Evolutionary conservation across 441 rosid species (phyloP).

Genomic region (Gossypium trilobum): DNA sequence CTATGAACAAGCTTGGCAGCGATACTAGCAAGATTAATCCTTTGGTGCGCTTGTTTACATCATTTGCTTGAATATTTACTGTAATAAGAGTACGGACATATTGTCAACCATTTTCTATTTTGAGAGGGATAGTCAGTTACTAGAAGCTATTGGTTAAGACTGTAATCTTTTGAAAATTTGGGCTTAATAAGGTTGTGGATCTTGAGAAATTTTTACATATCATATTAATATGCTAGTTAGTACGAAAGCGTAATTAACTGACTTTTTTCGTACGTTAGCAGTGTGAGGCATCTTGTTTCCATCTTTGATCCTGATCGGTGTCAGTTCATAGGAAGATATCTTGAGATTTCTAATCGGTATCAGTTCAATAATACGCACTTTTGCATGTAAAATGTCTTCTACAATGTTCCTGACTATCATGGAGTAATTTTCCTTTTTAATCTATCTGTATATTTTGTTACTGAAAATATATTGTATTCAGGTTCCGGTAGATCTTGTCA

Average conservation of each 20-base stretch:
- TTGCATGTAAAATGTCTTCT: background rate
- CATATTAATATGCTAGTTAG: background rate
- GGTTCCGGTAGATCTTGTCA: constrained; percentile 98
- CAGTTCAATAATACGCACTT: background rate
- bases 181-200: background rate
- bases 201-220: background rate
- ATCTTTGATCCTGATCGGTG: background rate
- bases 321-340: background rate
- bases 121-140: background rate
- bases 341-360: background rate
- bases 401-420: background rate
- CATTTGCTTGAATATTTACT: background rate
- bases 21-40: constrained; percentile 95
- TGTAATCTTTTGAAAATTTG: background rate
- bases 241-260: background rate
- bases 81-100: background rate
- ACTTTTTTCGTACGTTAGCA: background rate
- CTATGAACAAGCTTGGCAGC: constrained; percentile 83
- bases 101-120: background rate
- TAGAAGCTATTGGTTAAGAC: background rate
- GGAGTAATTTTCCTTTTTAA: background rate
- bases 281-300: background rate
- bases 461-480: constrained; percentile 23
- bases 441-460: background rate
- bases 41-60: constrained; percentile 35